Evolutionary conservation across 257 asterid species (phyloP).

Genomic region (Nicotiana obtusifolia): DNA sequence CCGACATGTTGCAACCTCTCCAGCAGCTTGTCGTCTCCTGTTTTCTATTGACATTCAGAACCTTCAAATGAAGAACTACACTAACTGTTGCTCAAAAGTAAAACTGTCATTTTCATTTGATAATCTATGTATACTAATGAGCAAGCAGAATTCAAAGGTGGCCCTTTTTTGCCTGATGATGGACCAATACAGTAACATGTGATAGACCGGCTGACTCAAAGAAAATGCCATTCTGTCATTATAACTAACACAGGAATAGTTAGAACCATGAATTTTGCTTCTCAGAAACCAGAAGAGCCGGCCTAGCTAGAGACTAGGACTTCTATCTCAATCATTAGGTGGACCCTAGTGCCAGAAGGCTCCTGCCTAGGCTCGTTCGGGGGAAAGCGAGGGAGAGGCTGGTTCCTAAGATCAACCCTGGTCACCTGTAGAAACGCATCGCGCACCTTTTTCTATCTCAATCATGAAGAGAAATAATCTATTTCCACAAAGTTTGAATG

Average conservation of each 20-base stretch:
- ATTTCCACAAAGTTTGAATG: neutral
- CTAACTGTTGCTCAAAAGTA: neutral
- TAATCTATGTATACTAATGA: neutral
- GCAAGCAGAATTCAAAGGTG: constrained; percentile 5
- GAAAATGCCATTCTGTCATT: neutral
- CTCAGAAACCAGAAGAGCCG: neutral
- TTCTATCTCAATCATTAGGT: neutral
- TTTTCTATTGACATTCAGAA: neutral
- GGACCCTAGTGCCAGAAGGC: neutral
- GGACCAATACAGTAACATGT: constrained; percentile 11
- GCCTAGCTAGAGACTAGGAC: constrained; percentile 1
- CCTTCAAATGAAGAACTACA: neutral
- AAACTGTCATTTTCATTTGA: neutral
- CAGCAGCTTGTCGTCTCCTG: neutral
- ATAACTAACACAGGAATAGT: neutral
- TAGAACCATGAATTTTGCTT: neutral
- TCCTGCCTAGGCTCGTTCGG: neutral
- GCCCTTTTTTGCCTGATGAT: neutral
- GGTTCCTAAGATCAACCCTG: too few relatives aligned
- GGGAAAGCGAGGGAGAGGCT: neutral
- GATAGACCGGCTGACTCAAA: neutral
- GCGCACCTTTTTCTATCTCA: neutral
- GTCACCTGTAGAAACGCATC: too few relatives aligned
- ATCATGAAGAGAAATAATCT: neutral
- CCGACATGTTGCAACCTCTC: neutral